A percentile compares a stretch with the other conserved stretches of the same genome.
Evolutionary conservation across 129 eudicot species (phyloP).

Genomic region (Glebionis coronaria): DNA sequence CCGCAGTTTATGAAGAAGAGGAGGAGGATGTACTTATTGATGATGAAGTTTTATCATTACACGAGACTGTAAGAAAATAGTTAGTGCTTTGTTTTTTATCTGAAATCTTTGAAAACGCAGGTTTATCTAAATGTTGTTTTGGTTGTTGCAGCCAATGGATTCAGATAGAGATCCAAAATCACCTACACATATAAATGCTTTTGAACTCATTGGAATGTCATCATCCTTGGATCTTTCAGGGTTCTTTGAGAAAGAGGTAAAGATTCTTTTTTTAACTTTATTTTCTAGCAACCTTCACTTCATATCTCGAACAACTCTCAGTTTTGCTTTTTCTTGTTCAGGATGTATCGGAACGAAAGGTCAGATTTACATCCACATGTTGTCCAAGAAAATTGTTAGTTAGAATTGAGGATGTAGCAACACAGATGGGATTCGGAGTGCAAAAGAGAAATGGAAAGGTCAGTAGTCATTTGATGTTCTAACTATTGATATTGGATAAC

Average conservation of each 20-base stretch:
- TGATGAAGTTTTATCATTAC: conserved; percentile 58
- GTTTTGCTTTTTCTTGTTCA: conserved; percentile 20
- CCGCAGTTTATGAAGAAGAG: conserved; percentile 63
- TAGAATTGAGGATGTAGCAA: conserved; percentile 61
- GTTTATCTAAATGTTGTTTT: conserved; percentile 9
- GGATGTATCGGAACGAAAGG: conserved; percentile 94
- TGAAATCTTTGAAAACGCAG: conserved; percentile 1
- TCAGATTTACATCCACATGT: conserved; percentile 81
- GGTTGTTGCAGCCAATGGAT: conserved; percentile 45
- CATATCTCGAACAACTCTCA: neutral
- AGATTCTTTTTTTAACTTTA: neutral
- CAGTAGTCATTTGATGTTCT: conserved; percentile 8
- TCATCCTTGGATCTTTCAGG: conserved; percentile 81
- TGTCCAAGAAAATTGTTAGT: conserved; percentile 66
- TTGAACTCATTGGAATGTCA: conserved; percentile 96
- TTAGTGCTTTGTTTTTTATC: neutral
- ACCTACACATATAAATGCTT: conserved; percentile 73
- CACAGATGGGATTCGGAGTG: conserved; percentile 79
- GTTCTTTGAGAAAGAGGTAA: conserved; percentile 92
- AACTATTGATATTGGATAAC: too few relatives aligned
- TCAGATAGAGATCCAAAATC: conserved; percentile 55
- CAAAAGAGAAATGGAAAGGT: conserved; percentile 95
- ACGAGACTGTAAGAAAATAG: conserved; percentile 42
- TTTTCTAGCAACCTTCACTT: conserved; percentile 2
- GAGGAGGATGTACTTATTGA: conserved; percentile 53